Conservation (phyloP, 768 basidiomycete genomes). For the Tremella fuciformis region DNA sequence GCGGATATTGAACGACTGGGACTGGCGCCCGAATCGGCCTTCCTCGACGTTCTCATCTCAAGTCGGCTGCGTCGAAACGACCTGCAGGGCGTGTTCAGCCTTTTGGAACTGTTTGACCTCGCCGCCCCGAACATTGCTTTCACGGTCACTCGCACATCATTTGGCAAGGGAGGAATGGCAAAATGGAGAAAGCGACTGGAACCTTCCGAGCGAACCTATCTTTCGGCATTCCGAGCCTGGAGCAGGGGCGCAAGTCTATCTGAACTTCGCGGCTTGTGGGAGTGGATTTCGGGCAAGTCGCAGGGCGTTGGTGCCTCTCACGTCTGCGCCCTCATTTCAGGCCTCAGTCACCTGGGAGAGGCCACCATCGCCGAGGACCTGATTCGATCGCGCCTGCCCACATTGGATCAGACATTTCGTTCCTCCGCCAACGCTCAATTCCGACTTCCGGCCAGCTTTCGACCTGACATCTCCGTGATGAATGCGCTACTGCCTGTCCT, state of each 20-base stretch:
- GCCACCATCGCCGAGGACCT: too few relatives aligned
- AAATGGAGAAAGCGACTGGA: background rate
- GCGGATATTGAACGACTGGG: slow-evolving; percentile 16
- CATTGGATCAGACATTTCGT: too few relatives aligned
- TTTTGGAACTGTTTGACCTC: slow-evolving; percentile 11
- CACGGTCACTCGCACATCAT: background rate
- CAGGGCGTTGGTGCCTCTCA: too few relatives aligned
- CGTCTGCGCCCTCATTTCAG: too few relatives aligned
- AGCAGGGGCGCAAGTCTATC: background rate
- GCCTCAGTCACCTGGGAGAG: too few relatives aligned
- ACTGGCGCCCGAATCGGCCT: slow-evolving; percentile 9
- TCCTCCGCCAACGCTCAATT: too few relatives aligned
- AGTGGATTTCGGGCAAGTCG: background rate
- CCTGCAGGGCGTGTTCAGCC: slow-evolving; percentile 5
- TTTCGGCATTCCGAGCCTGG: background rate
- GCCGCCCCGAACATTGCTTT: background rate
- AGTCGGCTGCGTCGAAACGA: slow-evolving; percentile 20
- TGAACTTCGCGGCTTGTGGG: background rate
- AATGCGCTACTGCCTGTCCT: slow-evolving; percentile 11
- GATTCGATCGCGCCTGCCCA: too few relatives aligned
- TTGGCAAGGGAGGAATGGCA: background rate
- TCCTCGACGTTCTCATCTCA: slow-evolving; percentile 22
- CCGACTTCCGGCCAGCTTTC: background rate
- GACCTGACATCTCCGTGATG: slow-evolving; percentile 10
- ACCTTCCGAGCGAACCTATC: background rate